Percentiles rank a stretch among this genome's conserved stretches.
Evolutionary conservation across 306 rosid species (phyloP).

Genomic region (Acacia confusa): DNA sequence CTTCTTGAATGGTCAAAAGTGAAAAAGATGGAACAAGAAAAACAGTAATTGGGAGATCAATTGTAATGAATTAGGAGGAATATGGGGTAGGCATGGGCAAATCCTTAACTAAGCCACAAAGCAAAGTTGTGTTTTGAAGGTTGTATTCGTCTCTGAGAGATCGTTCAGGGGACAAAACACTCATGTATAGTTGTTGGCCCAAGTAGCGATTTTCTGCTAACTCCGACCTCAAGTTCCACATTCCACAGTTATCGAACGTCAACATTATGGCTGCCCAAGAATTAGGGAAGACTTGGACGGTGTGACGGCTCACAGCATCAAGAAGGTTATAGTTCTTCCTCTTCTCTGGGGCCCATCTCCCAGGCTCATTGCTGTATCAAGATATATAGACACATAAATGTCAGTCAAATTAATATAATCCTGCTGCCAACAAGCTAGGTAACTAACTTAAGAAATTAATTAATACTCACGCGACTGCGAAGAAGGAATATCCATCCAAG

Average conservation of each 20-base stretch:
- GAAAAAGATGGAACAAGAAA: neutral
- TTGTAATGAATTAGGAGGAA: neutral
- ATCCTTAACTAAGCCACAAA: constrained; percentile 44
- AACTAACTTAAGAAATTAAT: no score
- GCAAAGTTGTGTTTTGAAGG: constrained; percentile 31
- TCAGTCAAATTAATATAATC: neutral
- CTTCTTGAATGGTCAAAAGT: neutral
- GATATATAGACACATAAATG: neutral
- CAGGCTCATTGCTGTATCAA: constrained; percentile 50
- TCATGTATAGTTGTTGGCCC: constrained; percentile 48
- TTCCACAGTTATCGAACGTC: constrained; percentile 53
- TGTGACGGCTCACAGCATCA: constrained; percentile 10
- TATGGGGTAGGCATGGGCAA: constrained; percentile 45
- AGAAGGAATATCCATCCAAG: constrained; percentile 52
- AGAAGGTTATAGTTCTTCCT: constrained; percentile 14
- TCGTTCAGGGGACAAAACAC: constrained; percentile 30
- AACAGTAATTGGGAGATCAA: neutral
- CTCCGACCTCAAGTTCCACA: constrained; percentile 60
- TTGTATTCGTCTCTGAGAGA: constrained; percentile 54
- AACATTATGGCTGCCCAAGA: constrained; percentile 46
- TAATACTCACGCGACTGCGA: constrained; percentile 50
- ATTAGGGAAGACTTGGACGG: neutral
- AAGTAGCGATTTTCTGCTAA: constrained; percentile 22
- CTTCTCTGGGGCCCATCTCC: constrained; percentile 52
- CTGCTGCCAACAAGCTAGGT: neutral